Percentiles rank a stretch among this genome's conserved stretches.
Evolutionary conservation across 495 filamentous ascomycete species (phyloP).

Genomic region (Penicillium taxi): DNA sequence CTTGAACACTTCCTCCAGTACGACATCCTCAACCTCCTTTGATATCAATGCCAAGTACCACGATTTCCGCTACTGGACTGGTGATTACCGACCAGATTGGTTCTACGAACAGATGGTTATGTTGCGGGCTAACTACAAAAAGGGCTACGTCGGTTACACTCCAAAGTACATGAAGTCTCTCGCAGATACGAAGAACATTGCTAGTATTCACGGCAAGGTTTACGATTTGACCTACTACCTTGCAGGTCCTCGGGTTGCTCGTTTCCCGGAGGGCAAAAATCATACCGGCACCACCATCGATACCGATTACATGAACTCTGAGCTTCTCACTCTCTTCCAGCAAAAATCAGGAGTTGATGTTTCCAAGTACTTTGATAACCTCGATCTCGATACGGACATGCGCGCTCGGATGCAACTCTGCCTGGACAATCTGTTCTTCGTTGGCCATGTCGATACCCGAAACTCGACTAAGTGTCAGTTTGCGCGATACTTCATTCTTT

Average conservation of each 20-base stretch:
- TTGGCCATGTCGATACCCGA: slow-evolving; percentile 86
- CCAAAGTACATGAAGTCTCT: slow-evolving; percentile 65
- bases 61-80: slow-evolving; percentile 81
- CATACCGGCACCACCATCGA: slow-evolving; percentile 43
- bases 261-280: slow-evolving; percentile 43
- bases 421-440: slow-evolving; percentile 91
- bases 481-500: slow-evolving; percentile 82
- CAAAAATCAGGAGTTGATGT: slow-evolving; percentile 69
- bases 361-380: slow-evolving; percentile 69
- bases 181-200: slow-evolving; percentile 58
- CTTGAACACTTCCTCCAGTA: slow-evolving; percentile 59
- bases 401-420: slow-evolving; percentile 70
- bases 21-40: slow-evolving; percentile 44
- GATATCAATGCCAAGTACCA: slow-evolving; percentile 78
- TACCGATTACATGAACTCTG: slow-evolving; percentile 72
- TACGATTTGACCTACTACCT: slow-evolving; percentile 90
- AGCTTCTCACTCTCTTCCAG: slow-evolving; percentile 71
- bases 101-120: slow-evolving; percentile 75
- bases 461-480: slow-evolving; percentile 82
- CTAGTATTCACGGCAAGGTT: slow-evolving; percentile 68
- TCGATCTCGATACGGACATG: slow-evolving; percentile 46
- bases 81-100: slow-evolving; percentile 82
- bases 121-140: slow-evolving; percentile 70
- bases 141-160: slow-evolving; percentile 83
- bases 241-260: slow-evolving; percentile 60